Evolutionary conservation across 805 yeast species (phyloP), one percentile per base, ranked within the genome.

Genomic region (Yarrowia deformans): DNA sequence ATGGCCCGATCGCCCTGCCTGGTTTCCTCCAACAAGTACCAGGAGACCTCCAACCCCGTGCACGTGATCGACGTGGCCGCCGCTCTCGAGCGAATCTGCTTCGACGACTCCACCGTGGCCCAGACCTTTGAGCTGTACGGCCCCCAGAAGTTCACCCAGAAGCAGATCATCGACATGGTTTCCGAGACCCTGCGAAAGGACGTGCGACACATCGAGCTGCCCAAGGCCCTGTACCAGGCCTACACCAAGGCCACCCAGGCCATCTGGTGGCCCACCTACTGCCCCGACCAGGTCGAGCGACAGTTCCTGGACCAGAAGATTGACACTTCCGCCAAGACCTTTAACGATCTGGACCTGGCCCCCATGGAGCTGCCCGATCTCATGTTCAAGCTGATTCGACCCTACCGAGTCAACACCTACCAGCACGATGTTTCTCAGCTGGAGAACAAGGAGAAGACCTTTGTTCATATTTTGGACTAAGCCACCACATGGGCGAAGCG

Each of bases 81-180:
- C 72, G 97, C 90, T 4, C 82, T 91, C 73, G 95, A 90, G 81
- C 84, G 82, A 73, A 90, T 91, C 73, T 93, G 91, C 10, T 91
- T 81, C 77, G 93, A 91, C 77, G 97, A 91, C 78, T 81, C 90
- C 67, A 91, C 97, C 23, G 83, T 83, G 14, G 97, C 96, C 71
- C 84, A 89, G 79, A 83, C 88, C 64, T 91, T 79, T 78, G 97
- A 91, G 80, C 83, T 91, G 72, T 82, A 80, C 74, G 97, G 97
- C 13, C 84, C 88, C n/a, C 90, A 90, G 78, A 81, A 83, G 74
- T 85, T 87, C 77, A 77, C 88, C 12, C 83, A 84, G 74, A 78
- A 79, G 70, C 90, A 90, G 77, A 84, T 91, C 71, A 84, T 92
- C 79, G 88, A 87, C 75, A 81, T 89, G 87, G 83, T 91, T 72